These are phyloP conservation scores for Waitea zeae DNA, from an alignment of 1,284 basidiomycete genomes.

Conservation along the genomic window DNA sequence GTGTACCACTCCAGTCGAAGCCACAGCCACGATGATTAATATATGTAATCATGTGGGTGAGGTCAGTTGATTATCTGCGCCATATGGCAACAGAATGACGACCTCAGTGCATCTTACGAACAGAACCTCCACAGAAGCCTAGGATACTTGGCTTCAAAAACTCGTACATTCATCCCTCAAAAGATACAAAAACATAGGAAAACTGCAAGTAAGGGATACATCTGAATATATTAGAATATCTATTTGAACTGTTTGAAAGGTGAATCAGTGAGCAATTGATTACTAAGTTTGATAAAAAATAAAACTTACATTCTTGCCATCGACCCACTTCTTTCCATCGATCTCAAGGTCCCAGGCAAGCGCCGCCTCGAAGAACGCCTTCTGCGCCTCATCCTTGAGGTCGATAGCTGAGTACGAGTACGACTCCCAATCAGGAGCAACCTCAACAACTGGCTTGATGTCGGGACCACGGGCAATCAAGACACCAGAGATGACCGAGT, in stretches of 20 bases:
- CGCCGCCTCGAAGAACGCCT: slow-evolving; percentile 79
- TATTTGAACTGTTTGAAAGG: neutral
- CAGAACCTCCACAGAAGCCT: too few species aligned
- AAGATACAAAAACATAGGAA: too few species aligned
- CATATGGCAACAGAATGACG: too few species aligned
- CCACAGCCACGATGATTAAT: too few species aligned
- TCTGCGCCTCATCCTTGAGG: slow-evolving; percentile 49
- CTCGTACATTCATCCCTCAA: too few species aligned
- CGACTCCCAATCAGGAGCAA: slow-evolving; percentile 87
- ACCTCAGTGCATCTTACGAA: too few species aligned
- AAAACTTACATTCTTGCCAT: slow-evolving; percentile 64
- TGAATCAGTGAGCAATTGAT: neutral
- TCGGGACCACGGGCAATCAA: slow-evolving; percentile 73
- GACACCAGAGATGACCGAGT: slow-evolving; percentile 63
- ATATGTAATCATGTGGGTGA: too few species aligned
- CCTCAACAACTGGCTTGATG: slow-evolving; percentile 51
- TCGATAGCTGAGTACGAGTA: slow-evolving; percentile 71
- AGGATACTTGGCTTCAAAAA: too few species aligned
- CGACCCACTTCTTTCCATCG: slow-evolving; percentile 74
- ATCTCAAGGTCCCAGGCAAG: slow-evolving; percentile 83
- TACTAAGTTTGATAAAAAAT: slow-evolving; percentile 3
- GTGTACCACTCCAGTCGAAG: too few species aligned
- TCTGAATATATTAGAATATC: too few species aligned
- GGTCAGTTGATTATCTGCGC: too few species aligned
- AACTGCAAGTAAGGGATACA: too few species aligned